Evolutionary conservation across 2,329 filamentous ascomycete species (phyloP).

Genomic region (Sodiomyces alkalinus): DNA sequence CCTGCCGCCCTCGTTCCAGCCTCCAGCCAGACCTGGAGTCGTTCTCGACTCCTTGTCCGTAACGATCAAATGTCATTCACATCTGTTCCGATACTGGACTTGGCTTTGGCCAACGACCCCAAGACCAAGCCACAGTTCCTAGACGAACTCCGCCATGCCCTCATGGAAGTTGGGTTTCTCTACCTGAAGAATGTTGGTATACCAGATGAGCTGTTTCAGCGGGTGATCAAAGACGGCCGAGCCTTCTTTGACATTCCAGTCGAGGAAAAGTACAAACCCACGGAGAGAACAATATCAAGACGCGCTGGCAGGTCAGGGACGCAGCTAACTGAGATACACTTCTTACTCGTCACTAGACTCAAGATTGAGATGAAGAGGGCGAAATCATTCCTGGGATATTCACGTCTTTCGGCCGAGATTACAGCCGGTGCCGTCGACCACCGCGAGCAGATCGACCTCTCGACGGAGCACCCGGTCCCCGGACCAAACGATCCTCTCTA

Average conservation of each 20-base stretch:
- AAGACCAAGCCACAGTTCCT: slow-evolving; percentile 60
- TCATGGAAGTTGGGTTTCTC: slow-evolving; percentile 78
- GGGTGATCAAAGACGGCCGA: slow-evolving; percentile 53
- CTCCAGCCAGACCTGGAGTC: too few relatives aligned
- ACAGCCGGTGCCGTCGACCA: slow-evolving; percentile 66
- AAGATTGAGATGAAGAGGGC: slow-evolving; percentile 62
- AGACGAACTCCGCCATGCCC: slow-evolving; percentile 51
- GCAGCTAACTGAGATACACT: slow-evolving; percentile 1
- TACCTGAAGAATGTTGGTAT: slow-evolving; percentile 74
- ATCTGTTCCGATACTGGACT: slow-evolving; percentile 62
- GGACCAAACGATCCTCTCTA: slow-evolving; percentile 48
- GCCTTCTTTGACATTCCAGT: slow-evolving; percentile 62
- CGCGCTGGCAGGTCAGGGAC: too few relatives aligned
- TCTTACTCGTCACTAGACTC: slow-evolving; percentile 23
- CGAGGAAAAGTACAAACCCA: slow-evolving; percentile 50
- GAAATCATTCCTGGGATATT: slow-evolving; percentile 57
- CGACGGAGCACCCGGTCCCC: slow-evolving; percentile 59
- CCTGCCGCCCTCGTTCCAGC: too few relatives aligned
- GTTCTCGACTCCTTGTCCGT: too few relatives aligned
- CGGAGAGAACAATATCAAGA: neutral
- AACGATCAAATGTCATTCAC: slow-evolving; percentile 71
- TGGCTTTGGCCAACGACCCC: slow-evolving; percentile 48
- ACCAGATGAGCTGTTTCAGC: slow-evolving; percentile 44
- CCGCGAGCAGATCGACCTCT: slow-evolving; percentile 76
- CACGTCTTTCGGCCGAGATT: slow-evolving; percentile 48